Evolutionary conservation across 495 filamentous ascomycete genomes (phyloP).

Genomic region (Aspergillus incahuasiensis): DNA sequence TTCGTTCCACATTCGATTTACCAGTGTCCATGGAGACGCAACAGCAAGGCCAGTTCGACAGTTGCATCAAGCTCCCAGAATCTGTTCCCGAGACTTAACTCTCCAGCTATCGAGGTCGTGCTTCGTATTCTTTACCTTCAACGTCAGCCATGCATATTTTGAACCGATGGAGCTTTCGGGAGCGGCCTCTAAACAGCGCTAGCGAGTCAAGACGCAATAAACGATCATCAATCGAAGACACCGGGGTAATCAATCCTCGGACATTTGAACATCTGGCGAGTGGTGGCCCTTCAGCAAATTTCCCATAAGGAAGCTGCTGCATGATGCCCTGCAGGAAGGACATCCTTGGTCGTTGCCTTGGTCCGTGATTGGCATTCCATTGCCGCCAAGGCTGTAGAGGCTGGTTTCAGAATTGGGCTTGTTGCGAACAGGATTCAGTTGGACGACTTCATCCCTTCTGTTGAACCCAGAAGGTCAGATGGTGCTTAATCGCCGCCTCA

Average conservation of each 20-base stretch:
- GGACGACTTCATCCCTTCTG: slow-evolving; percentile 9
- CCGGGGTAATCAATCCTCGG: not conserved
- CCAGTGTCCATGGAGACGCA: too few species aligned
- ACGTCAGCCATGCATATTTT: not conserved
- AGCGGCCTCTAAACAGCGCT: not conserved
- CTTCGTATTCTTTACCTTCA: not conserved
- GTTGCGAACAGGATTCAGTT: slow-evolving; percentile 12
- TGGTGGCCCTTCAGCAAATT: not conserved
- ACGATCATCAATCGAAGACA: not conserved
- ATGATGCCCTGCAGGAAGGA: slow-evolving; percentile 12
- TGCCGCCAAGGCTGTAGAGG: slow-evolving; percentile 18
- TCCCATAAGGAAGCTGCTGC: not conserved
- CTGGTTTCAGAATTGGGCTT: slow-evolving; percentile 17
- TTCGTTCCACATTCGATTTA: too few species aligned
- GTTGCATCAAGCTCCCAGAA: not conserved
- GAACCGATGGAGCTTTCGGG: not conserved
- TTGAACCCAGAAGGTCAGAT: not conserved
- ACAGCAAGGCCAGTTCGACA: not conserved
- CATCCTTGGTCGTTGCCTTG: not conserved
- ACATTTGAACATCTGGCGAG: not conserved
- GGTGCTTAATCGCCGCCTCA: not conserved
- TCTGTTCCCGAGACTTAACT: not conserved
- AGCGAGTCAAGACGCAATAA: not conserved
- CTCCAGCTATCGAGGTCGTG: not conserved
- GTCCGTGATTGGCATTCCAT: slow-evolving; percentile 12